These are phyloP conservation scores for Gracilaria domingensis DNA, from an alignment of 23 red algal genomes.

Conservation along the genomic window DNA sequence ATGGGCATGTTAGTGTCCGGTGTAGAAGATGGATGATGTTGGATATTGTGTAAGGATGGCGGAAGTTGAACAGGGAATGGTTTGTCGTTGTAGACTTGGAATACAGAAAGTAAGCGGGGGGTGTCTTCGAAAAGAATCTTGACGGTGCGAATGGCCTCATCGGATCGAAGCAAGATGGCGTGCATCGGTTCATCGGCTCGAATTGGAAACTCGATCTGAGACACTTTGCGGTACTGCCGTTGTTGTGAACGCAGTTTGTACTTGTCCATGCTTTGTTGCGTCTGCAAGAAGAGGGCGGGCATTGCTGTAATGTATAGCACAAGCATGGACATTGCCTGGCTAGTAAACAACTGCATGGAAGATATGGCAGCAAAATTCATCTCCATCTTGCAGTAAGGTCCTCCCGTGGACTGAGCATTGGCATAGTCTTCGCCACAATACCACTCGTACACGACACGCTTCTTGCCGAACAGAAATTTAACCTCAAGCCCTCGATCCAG, in stretches of 20 bases:
- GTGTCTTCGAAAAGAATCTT: constrained; percentile 60
- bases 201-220: constrained; percentile 54
- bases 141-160: constrained; percentile 54
- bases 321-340: constrained; percentile 39
- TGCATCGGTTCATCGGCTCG: constrained; percentile 13
- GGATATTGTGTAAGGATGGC: constrained; percentile 23
- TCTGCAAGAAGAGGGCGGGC: constrained; percentile 53
- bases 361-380: constrained; percentile 49
- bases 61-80: constrained; percentile 37
- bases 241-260: constrained; percentile 72
- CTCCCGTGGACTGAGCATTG: constrained; percentile 44
- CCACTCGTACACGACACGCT: constrained; percentile 75
- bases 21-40: not conserved
- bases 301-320: constrained; percentile 29
- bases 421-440: constrained; percentile 61
- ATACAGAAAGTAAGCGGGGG: constrained; percentile 39
- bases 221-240: constrained; percentile 69
- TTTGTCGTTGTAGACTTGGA: constrained; percentile 33
- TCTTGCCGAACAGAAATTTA: constrained; percentile 77
- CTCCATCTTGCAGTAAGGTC: constrained; percentile 70
- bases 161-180: constrained; percentile 40
- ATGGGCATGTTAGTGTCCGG: constrained; percentile 24
- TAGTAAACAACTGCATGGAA: constrained; percentile 27
- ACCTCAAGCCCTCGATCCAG: constrained; percentile 64
- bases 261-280: constrained; percentile 62